Evolutionary conservation across 768 basidiomycete genomes (phyloP), one percentile per base, ranked within the genome.

Genomic region (Psilocybe cubensis): DNA sequence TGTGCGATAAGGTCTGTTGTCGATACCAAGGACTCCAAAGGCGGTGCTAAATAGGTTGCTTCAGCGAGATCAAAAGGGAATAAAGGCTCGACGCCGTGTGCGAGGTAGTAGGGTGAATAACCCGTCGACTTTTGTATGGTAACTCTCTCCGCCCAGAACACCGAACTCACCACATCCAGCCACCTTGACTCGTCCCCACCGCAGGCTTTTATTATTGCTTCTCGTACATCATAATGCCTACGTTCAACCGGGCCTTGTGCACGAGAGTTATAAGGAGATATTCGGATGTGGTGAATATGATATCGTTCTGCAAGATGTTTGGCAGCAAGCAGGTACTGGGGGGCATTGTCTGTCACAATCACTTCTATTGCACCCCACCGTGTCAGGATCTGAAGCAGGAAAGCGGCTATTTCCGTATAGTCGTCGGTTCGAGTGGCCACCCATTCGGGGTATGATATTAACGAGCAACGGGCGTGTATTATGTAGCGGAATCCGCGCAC

Each of bases 261-360:
- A 3, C 62, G 64, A 0, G 72, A 76, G 58, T 79, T 79, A 59
- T 78, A 79, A 0, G 68, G 60, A 6, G 69, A 74, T n/a, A 79
- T 79, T 0, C 59, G 33, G 6, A 79, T 76, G 38, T 77, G 73
- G 1, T 43, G 35, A n/a, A 79, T 73, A 11, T 71, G 41, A 3
- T 63, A 65, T 23, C 57, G 45, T 12, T 70, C 23, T 25, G 29
- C 3, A 14, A 66, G 41, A 7, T 43, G 25, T 4, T 52, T 44
- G 20, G 56, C 14, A 9, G 66, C 76, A 1, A 62, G 58, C 3
- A 72, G 33, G 14, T 21, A 17, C 25, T 52, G 18, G 8, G 50
- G 21, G 24, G 18, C 50, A 24, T 52, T 52, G 23, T 52, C 50
- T n/a, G 50, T 52, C 3, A 31, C 25, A n/a, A 52, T 20, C 20